Conservation (phyloP, 2,329 filamentous ascomycete species). For the Eurotiales sp. region DNA sequence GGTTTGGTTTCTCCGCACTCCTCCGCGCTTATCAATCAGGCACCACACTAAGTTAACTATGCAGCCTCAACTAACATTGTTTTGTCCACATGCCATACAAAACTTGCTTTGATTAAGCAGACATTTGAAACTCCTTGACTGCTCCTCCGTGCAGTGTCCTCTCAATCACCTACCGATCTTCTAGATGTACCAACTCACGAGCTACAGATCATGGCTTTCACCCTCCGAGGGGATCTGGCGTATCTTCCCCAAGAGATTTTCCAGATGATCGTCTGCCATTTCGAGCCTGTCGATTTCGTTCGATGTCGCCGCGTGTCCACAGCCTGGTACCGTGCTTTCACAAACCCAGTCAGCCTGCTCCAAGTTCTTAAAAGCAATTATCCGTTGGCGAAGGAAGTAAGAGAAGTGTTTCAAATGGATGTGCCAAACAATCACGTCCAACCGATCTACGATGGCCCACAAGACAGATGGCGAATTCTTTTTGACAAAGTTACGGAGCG, state of each 20-base stretch:
- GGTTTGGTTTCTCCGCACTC: conserved; percentile 9
- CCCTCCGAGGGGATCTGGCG: conserved; percentile 21
- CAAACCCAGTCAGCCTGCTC: conserved; percentile 44
- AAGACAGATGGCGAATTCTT: conserved; percentile 22
- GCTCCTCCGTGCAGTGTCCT: not conserved
- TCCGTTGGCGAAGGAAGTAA: conserved; percentile 52
- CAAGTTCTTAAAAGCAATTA: conserved; percentile 51
- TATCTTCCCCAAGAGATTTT: conserved; percentile 58
- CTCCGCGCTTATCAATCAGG: not conserved
- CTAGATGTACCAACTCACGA: conserved; percentile 9
- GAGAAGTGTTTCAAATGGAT: conserved; percentile 26
- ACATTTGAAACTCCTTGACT: not conserved
- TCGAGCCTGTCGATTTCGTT: conserved; percentile 51
- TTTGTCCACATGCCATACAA: conserved; percentile 42
- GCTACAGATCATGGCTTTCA: conserved; percentile 8
- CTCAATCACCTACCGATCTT: not conserved
- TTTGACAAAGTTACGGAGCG: conserved; percentile 52
- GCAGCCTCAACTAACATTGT: too few relatives aligned
- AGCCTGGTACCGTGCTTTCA: conserved; percentile 50
- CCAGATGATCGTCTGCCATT: conserved; percentile 48
- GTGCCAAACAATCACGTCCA: not conserved
- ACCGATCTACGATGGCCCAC: conserved; percentile 4
- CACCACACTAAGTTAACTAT: conserved; percentile 20
- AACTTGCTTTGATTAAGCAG: too few relatives aligned
- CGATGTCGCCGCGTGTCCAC: conserved; percentile 52